Evolutionary conservation across 176 grass and related monocot species (phyloP).

Genomic region (Paspalum vaginatum): DNA sequence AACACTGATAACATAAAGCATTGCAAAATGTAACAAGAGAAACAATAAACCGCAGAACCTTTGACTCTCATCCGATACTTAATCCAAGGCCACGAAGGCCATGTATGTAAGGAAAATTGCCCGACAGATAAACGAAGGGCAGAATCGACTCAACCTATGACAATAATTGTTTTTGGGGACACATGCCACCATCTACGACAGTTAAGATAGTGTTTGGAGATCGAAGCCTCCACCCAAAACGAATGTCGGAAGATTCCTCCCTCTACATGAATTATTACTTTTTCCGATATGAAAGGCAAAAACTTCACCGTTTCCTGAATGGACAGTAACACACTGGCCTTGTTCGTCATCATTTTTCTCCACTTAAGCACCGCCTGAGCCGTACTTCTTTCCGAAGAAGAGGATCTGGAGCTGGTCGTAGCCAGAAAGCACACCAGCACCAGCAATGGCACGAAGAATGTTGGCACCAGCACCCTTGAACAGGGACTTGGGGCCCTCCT

Average conservation of each 20-base stretch:
- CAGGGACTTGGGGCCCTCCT: conserved; percentile 80
- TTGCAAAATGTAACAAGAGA: neutral
- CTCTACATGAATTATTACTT: conserved; percentile 60
- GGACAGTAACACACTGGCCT: conserved; percentile 36
- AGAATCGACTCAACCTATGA: conserved; percentile 52
- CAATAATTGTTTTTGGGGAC: conserved; percentile 40
- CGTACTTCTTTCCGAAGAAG: conserved; percentile 95
- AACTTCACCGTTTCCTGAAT: conserved; percentile 43
- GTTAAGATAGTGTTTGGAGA: conserved; percentile 49
- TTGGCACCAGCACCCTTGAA: conserved; percentile 99
- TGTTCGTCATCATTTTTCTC: conserved; percentile 58
- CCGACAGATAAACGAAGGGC: conserved; percentile 8
- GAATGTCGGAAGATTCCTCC: conserved; percentile 62
- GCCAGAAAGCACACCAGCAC: conserved; percentile 89
- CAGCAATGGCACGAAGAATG: conserved; percentile 90
- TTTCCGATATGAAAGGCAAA: conserved; percentile 54
- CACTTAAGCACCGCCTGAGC: conserved; percentile 74
- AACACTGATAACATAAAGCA: neutral
- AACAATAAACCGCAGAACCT: conserved; percentile 15
- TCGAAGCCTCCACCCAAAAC: conserved; percentile 54
- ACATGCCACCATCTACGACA: conserved; percentile 48
- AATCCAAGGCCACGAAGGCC: neutral
- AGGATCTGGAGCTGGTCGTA: conserved; percentile 97
- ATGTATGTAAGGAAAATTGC: conserved; percentile 53
- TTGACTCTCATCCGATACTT: conserved; percentile 43